Percentiles rank a stretch among this genome's conserved stretches.
Conservation (phyloP, 169 alveolate species). For the Plasmodium billcollinsi region DNA sequence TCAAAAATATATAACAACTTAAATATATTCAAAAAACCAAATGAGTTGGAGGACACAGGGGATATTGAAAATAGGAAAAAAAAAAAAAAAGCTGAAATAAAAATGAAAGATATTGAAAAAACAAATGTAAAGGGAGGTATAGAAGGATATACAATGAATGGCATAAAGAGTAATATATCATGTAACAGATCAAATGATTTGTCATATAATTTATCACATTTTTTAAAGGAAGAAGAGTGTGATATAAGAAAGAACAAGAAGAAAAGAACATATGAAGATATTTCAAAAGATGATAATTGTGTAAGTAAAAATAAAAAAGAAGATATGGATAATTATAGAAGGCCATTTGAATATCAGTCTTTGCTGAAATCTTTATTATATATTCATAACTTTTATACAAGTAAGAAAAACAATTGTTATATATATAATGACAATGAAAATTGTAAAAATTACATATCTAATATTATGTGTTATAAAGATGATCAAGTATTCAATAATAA, state of each 20-base stretch:
- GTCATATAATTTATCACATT: too few species aligned
- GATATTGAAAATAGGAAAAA: not conserved
- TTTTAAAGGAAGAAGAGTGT: not conserved
- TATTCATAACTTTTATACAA: conserved; percentile 52
- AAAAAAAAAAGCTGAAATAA: not conserved
- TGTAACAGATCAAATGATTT: too few species aligned
- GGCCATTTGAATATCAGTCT: conserved; percentile 23
- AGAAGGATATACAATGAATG: conserved; percentile 7
- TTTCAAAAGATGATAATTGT: conserved; percentile 7
- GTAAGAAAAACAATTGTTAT: too few species aligned
- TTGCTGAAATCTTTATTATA: conserved; percentile 29
- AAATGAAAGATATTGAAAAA: not conserved
- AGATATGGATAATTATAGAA: not conserved
- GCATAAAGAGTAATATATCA: too few species aligned
- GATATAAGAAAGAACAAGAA: conserved; percentile 1
- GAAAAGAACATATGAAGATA: conserved; percentile 19
- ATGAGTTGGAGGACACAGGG: not conserved
- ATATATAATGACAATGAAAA: not conserved
- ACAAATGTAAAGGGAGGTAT: not conserved
- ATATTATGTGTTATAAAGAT: not conserved
- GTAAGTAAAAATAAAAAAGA: not conserved
- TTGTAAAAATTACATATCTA: not conserved
- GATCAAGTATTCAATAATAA: not conserved
- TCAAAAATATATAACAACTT: conserved; percentile 10
- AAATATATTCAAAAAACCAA: conserved; percentile 9